Evolutionary conservation across 345 rosid genomes (phyloP), one percentile per base, ranked within the genome.

Genomic region (Arabis hirsuta): DNA sequence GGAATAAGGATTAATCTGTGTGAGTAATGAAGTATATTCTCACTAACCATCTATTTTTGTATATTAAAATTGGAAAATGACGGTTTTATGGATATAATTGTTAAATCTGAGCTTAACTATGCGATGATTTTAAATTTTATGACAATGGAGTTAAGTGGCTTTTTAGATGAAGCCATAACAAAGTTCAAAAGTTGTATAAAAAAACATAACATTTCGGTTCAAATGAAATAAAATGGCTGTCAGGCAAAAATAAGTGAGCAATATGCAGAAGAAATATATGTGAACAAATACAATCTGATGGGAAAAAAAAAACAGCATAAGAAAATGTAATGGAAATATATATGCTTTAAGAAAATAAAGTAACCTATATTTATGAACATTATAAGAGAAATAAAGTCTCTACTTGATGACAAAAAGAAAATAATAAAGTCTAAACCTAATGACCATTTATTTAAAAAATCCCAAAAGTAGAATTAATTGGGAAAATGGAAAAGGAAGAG

Each of bases 1-100:
- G 57, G 71, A 66, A 73, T 65, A 73, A 73, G 19, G 39, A 45
- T 73, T 57, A 55, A 29, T 50, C 41, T 20, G 60, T 41, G 61
- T 41, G 74, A 50, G n/a, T 34, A 39, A 19, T 71, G 61, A 71
- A 60, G 38, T 20, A 43, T 47, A 13, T 0, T 39, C 31, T 51
- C 27, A 22, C 9, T 31, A 47, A 59, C 56, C 12, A 70, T 70
- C 67, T 59, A 3, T 29, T 24, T 36, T 20, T 50, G 26, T 19
- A 16, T 26, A 7, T 26, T 16, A 19, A 14, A 36, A 16, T 0
- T 29, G 16, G 55, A 73, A 73, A 43, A 19, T 10, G 63, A 70
- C 3, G 6, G 31, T 55, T 41, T 29, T 32, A 16, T 14, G 42
- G 42, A 55, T 4, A 27, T 1, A 27, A 27, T 27, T 27, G 29